These are phyloP conservation scores for Mimosa bimucronata DNA, from an alignment of 306 rosid species.

Conservation along the genomic window DNA sequence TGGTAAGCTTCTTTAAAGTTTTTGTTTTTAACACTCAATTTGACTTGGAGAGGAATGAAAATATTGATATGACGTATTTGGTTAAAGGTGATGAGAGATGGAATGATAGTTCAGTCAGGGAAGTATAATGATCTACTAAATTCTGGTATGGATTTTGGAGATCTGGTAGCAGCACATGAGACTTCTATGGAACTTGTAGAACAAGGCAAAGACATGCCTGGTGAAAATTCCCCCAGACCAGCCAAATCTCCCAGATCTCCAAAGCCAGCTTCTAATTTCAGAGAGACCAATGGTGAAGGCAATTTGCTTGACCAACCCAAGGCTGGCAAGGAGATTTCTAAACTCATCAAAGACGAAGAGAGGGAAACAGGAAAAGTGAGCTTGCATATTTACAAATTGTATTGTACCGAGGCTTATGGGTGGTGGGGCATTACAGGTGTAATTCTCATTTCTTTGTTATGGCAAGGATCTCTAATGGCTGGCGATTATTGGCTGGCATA, in stretches of 20 bases:
- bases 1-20: slow-evolving; percentile 48
- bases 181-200: slow-evolving; percentile 96
- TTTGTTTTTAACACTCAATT: not conserved
- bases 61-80: slow-evolving; percentile 20
- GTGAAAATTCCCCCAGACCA: slow-evolving; percentile 46
- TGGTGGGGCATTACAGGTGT: slow-evolving; percentile 77
- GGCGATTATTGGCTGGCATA: slow-evolving; percentile 93
- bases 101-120: slow-evolving; percentile 81
- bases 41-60: slow-evolving; percentile 20
- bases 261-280: slow-evolving; percentile 37
- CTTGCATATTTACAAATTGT: slow-evolving; percentile 68
- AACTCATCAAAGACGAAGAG: slow-evolving; percentile 94
- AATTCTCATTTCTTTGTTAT: slow-evolving; percentile 54
- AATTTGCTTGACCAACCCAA: slow-evolving; percentile 54
- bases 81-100: slow-evolving; percentile 86
- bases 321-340: slow-evolving; percentile 61
- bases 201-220: slow-evolving; percentile 45
- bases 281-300: slow-evolving; percentile 61
- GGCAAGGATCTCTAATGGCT: slow-evolving; percentile 80
- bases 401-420: slow-evolving; percentile 93
- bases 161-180: slow-evolving; percentile 87
- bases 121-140: slow-evolving; percentile 65
- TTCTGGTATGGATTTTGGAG: slow-evolving; percentile 76
- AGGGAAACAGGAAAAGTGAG: slow-evolving; percentile 89
- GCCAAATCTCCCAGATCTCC: slow-evolving; percentile 49